Evolutionary conservation across 441 rosid genomes (phyloP), one percentile per base, ranked within the genome.

Genomic region (Sinapis alba): DNA sequence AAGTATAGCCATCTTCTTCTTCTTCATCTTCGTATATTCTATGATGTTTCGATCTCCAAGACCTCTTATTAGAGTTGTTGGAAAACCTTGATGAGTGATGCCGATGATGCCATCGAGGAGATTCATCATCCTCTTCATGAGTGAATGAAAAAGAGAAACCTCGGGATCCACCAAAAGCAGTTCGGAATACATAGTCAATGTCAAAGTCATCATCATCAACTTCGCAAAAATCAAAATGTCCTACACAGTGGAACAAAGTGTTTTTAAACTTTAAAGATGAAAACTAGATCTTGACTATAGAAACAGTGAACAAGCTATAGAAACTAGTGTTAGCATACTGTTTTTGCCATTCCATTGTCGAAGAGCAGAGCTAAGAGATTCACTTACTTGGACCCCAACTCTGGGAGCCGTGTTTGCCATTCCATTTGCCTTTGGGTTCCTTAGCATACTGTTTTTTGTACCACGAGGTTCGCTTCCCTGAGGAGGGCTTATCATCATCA

Each of bases 121-220:
- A 15, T 12, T 38, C 45, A 38, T 77, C 81, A 75, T 82, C 84
- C 62, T 85, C 96, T 58, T 91, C 95, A 38, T 80, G 38, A 15
- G 84, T 69, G 80, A 90, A 94, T 61, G 97, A 89, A 86, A 93
- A 86, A 62, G 80, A 81, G 83, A 84, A 86, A 79, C 41, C 78
- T 18, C 78, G 81, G 10, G 76, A 60, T 72, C 94, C 89, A 71
- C 91, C 89, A 83, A 88, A 91, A 18, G 89, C 69, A 63, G 96
- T 85, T 38, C 84, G 84, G 60, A 90, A 87, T 7, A 91, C 76
- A 54, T 69, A 83, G 75, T 90, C 94, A 3, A 79, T 64, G 1
- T 87, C 91, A 80, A 73, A 43, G 38, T 83, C 84, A 6, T 75
- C 83, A 28, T 80, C 88, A 30, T 80, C 88, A 53, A 78, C 95